Percentiles rank a stretch among this genome's conserved stretches.
Conservation (phyloP, 331 rosid species). For the Saraca asoca region DNA sequence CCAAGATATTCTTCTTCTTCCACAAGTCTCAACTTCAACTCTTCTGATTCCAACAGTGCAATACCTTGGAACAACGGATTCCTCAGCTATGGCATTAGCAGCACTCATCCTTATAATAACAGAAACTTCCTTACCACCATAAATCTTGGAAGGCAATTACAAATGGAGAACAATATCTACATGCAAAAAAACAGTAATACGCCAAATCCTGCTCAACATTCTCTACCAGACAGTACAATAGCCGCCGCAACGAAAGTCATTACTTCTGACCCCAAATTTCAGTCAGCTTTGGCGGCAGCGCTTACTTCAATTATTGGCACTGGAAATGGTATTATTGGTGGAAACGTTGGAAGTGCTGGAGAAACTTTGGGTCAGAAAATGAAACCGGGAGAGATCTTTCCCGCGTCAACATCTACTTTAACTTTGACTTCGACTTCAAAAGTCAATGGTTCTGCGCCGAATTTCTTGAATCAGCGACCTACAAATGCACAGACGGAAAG, state of each 20-base stretch:
- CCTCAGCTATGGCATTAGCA: constrained; percentile 35
- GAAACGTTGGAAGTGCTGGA: constrained; percentile 37
- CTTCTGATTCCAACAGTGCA: constrained; percentile 47
- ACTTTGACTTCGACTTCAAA: constrained; percentile 32
- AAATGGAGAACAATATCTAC: constrained; percentile 39
- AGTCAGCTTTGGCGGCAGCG: constrained; percentile 79
- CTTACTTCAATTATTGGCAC: constrained; percentile 67
- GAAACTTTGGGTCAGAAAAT: constrained; percentile 42
- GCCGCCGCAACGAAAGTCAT: constrained; percentile 93
- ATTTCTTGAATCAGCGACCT: too few species aligned
- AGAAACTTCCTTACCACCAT: constrained; percentile 43
- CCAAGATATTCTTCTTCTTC: constrained; percentile 53
- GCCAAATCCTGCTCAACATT: constrained; percentile 29
- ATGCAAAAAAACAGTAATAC: constrained; percentile 43
- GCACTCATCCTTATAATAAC: constrained; percentile 38
- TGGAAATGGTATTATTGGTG: constrained; percentile 24
- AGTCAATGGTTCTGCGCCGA: too few species aligned
- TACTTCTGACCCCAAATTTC: constrained; percentile 81
- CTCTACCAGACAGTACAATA: constrained; percentile 47
- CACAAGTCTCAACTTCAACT: constrained; percentile 62
- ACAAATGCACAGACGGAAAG: too few species aligned
- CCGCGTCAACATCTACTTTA: constrained; percentile 29
- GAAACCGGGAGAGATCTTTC: constrained; percentile 49
- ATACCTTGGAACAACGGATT: constrained; percentile 60
- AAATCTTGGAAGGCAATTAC: constrained; percentile 46